A percentile compares a stretch with the other conserved stretches of the same genome.
Evolutionary conservation across 805 yeast genomes (phyloP).

Genomic region (Lachancea meyersii): DNA sequence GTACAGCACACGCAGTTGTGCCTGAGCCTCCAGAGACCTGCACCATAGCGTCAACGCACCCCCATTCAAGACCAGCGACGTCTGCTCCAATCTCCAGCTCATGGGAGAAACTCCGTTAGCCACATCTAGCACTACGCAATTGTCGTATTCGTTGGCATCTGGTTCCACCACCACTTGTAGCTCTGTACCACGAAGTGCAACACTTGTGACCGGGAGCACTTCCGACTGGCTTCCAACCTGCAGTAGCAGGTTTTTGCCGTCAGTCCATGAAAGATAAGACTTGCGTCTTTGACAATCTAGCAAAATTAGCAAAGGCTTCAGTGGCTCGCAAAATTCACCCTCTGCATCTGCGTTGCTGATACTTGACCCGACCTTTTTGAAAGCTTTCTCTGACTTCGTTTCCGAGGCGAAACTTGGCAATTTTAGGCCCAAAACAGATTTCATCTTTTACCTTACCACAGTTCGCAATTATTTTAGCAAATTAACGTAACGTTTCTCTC

Average conservation of each 20-base stretch:
- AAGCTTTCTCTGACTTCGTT: background rate
- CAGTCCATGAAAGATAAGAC: conserved; percentile 7
- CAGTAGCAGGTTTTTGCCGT: background rate
- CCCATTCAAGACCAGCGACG: conserved; percentile 5
- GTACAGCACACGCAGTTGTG: conserved; percentile 3
- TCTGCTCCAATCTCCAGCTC: conserved; percentile 7
- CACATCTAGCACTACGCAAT: conserved; percentile 4
- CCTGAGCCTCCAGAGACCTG: conserved; percentile 5
- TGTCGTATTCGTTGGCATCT: conserved; percentile 7
- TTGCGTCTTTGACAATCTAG: conserved; percentile 10
- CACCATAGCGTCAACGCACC: conserved; percentile 5
- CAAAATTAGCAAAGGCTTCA: conserved; percentile 10
- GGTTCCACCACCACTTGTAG: conserved; percentile 6
- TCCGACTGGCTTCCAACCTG: conserved; percentile 2
- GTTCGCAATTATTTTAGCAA: background rate
- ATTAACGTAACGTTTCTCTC: background rate
- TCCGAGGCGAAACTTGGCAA: background rate
- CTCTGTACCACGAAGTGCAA: conserved; percentile 7
- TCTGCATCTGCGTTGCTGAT: too few species aligned
- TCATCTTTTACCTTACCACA: conserved; percentile 1
- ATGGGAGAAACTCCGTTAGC: conserved; percentile 6
- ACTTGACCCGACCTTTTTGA: too few species aligned
- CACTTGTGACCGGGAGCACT: conserved; percentile 2
- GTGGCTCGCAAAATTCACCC: conserved; percentile 4
- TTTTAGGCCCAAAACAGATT: conserved; percentile 2